A percentile compares a stretch with the other conserved stretches of the same genome.
phyloP scores from a whole-genome alignment of 1,284 basidiomycete species.

The Boletus sp. region DNA sequence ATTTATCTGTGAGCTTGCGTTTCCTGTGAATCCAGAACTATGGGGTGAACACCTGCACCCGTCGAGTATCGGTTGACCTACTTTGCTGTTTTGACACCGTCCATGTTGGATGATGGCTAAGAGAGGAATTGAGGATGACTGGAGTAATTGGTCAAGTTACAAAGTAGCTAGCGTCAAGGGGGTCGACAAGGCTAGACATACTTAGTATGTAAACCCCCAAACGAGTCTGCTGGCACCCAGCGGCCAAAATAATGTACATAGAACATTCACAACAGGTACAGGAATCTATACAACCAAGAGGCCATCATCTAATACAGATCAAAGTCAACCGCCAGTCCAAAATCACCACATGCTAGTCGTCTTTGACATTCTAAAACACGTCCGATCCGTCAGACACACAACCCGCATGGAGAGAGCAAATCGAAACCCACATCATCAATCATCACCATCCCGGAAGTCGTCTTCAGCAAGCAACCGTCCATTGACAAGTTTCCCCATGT shows the following conservation, averaged over 20 bases:
- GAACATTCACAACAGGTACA: not conserved
- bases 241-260: too few species aligned
- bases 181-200: not conserved
- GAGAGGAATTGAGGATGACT: slow-evolving; percentile 19
- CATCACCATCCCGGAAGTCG: slow-evolving; percentile 23
- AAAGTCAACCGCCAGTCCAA: not conserved
- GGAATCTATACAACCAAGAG: not conserved
- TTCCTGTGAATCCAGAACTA: slow-evolving; percentile 42
- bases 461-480: slow-evolving; percentile 28
- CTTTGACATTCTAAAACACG: not conserved
- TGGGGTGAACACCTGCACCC: not conserved
- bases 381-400: not conserved
- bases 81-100: slow-evolving; percentile 37
- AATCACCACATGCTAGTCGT: not conserved
- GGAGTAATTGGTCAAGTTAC: too few species aligned
- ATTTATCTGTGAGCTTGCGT: slow-evolving; percentile 78
- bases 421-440: slow-evolving; percentile 6
- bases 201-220: not conserved
- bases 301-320: too few species aligned
- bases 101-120: slow-evolving; percentile 35
- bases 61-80: slow-evolving; percentile 11
- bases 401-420: slow-evolving; percentile 21
- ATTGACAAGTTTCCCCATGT: slow-evolving; percentile 42
- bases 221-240: too few species aligned
- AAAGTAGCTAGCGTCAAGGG: too few species aligned